Base-by-base conservation (phyloP, 1,139 yeast genomes). In the Tardiomyces blankii region DNA sequence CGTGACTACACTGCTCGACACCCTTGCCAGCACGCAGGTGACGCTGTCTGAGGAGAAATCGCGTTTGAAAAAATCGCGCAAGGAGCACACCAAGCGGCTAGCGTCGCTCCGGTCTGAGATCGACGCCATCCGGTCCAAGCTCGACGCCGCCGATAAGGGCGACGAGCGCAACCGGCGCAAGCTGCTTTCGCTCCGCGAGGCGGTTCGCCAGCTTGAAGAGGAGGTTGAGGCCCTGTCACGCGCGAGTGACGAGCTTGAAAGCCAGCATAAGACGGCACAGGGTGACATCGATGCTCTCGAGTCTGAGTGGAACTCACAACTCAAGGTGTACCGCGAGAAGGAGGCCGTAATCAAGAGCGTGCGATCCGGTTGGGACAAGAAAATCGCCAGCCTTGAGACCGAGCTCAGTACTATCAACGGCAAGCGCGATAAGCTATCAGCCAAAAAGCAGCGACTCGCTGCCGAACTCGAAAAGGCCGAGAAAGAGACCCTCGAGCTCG, bases 1-100 rank as follows among this genome's bases (percentile, higher is more conserved):
- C 1, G 66, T 64, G 4, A 63, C 67, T 2, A 64, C 68, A 3
- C 53, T 64, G 16, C 54, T 64, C 41, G 67, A 64, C 45, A 60
- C 67, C 2, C 53, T 64, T 18, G 60, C 67, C 11, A 61, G 66
- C 5, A 58, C 64, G 3, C 63, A 61, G 43, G 61, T 59, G 53
- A 59, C 58, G 14, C 52, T 64, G 3, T 59, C 64, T 1, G 66
- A 64, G 38, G 65, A 63, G 42, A 64, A 63, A 45, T 53, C 58
- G 28, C 50, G 58, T 19, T 52, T 63, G 25, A 64, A 64, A 45
- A 51, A 56, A 35, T 32, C 49, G n/a, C 52, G 60, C 13, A 59
- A 62, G 41, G 67, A 64, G 38, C 62, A 63, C 44, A 48, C 63
- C 16, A 63, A 63, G 46, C 55, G 63, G 16, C 51, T 64, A 13